A percentile compares a stretch with the other conserved stretches of the same genome.
Conservation (phyloP, 495 filamentous ascomycete genomes). For the Aspergillus coremiiformis region DNA sequence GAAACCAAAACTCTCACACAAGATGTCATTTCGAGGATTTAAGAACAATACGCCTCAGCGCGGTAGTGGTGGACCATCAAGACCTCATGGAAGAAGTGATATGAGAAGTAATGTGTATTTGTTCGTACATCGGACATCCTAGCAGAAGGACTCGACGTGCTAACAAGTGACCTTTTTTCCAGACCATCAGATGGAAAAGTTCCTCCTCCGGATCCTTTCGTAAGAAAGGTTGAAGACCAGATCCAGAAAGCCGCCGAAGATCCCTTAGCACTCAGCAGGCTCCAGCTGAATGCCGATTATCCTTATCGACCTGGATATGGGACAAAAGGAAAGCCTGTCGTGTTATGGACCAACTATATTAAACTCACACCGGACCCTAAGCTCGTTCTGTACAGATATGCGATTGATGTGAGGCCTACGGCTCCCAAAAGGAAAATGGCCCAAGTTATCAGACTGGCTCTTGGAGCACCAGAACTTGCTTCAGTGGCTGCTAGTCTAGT, state of each 20-base stretch:
- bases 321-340: conserved; percentile 37
- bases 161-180: background rate
- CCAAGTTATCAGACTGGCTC: background rate
- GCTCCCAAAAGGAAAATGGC: background rate
- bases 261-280: background rate
- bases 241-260: background rate
- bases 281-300: background rate
- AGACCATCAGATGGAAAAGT: background rate
- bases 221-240: background rate
- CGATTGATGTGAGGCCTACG: background rate
- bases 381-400: background rate
- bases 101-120: background rate
- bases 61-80: background rate
- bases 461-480: background rate
- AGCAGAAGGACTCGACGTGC: background rate
- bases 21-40: background rate
- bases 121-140: background rate
- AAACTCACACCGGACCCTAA: background rate
- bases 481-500: background rate
- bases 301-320: conserved; percentile 48
- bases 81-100: too few relatives aligned
- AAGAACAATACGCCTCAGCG: background rate
- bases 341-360: background rate
- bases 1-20: background rate
- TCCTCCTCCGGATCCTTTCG: background rate